Evolutionary conservation across 345 rosid genomes (phyloP), one percentile per base, ranked within the genome.

Genomic region (Camelina laxa): DNA sequence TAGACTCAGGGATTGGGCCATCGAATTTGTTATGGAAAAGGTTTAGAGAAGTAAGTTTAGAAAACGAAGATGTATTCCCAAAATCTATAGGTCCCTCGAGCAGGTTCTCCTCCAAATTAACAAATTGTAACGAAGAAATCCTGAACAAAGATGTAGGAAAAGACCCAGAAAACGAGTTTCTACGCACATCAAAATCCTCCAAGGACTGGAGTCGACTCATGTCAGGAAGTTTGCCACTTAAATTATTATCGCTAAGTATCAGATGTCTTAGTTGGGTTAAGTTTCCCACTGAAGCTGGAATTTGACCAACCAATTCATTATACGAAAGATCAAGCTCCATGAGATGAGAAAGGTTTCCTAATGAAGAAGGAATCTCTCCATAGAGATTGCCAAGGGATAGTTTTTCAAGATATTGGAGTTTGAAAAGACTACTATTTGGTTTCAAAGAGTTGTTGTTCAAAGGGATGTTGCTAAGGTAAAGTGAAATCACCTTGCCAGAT

Each of bases 331-430:
- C 3, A 24, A 68, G 41, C 2, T 0, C 0, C 0, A 7, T 57
- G 58, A 70, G 74, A 47, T 9, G 13, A 31, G 74, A 70, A 70
- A 70, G 48, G 74, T 70, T 70, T 19, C 60, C 60, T 0, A 71
- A 15, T 36, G 50, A 60, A 60, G 50, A 71, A 20, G 75, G 67
- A 49, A 71, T 35, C 13, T 35, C 58, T 0, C 75, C 75, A 10
- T 42, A 4, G 9, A 69, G 64, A 17, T 7, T 1, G 2, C 17
- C 39, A 22, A 60, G 17, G 15, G 1, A 3, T 22, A 71, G 38
- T 8, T 0, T 2, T 15, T 22, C 27, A 54, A 61, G 70, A 27
- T 38, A 12, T 1, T n/a, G 21, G 4, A 73, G 35, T 24, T 15
- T 65, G 22, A 41, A 57, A 42, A 69, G 11, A 59, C 4, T 12